These are phyloP conservation scores for Chrysoporthe cubensis DNA, from an alignment of 2,329 filamentous ascomycete species.

Conservation along the genomic window DNA sequence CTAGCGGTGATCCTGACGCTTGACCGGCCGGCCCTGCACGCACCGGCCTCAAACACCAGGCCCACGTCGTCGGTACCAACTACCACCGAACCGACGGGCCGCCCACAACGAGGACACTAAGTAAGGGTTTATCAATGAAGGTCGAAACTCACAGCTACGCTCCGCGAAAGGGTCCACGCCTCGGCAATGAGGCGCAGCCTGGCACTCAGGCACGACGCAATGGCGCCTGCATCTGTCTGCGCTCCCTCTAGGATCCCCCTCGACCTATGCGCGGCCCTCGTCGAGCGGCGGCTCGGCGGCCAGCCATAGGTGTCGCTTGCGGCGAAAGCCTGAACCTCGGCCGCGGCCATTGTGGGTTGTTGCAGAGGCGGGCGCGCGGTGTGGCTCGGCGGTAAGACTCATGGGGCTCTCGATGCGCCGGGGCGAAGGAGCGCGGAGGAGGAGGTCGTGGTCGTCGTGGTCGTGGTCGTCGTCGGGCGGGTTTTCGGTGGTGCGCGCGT, in stretches of 20 bases:
- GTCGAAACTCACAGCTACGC: constrained; percentile 38
- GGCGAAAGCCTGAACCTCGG: constrained; percentile 50
- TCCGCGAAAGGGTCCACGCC: constrained; percentile 43
- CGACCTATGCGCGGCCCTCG: constrained; percentile 35
- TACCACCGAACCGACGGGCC: constrained; percentile 2
- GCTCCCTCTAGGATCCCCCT: constrained; percentile 40
- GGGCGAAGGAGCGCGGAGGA: constrained; percentile 19
- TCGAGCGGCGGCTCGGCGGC: constrained; percentile 38
- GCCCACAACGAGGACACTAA: not conserved
- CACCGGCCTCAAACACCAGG: constrained; percentile 12
- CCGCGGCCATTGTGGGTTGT: constrained; percentile 59
- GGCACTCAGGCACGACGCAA: constrained; percentile 33
- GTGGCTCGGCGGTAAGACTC: constrained; percentile 48
- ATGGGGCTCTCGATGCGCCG: constrained; percentile 42
- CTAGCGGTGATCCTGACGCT: constrained; percentile 10
- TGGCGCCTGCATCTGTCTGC: constrained; percentile 24
- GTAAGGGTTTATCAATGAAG: not conserved
- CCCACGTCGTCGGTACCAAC: constrained; percentile 2
- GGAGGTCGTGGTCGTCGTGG: not conserved
- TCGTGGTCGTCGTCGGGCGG: not conserved
- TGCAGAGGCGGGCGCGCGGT: constrained; percentile 43
- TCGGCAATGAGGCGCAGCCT: constrained; percentile 46
- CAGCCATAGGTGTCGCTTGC: constrained; percentile 44
- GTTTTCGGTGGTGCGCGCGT: too few species aligned
- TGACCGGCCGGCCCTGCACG: constrained; percentile 3